Conservation (phyloP, 768 basidiomycete genomes). For the Boletus huronensis region DNA sequence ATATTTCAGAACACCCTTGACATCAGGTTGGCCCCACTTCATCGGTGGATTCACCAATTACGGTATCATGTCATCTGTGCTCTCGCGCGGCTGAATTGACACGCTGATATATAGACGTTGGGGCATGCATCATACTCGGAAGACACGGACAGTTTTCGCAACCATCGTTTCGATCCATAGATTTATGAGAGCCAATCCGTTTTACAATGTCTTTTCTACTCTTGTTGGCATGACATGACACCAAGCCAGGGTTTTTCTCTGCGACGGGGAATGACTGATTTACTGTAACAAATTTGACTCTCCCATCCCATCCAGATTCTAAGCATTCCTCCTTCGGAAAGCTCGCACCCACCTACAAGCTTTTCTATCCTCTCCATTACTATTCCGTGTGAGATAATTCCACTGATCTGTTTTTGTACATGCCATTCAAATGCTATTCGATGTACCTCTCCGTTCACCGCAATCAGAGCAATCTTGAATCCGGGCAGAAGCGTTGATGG, state of each 20-base stretch:
- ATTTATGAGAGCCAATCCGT: constrained; percentile 18
- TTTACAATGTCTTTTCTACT: constrained; percentile 16
- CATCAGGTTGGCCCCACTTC: constrained; percentile 47
- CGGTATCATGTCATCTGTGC: constrained; percentile 4
- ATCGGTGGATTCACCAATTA: constrained; percentile 27
- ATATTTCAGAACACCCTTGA: constrained; percentile 22
- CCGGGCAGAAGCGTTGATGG: background rate
- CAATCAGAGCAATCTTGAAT: background rate
- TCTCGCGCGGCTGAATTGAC: constrained; percentile 6
- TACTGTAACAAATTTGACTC: constrained; percentile 13
- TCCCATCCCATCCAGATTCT: background rate
- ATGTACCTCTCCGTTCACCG: background rate
- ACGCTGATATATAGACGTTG: constrained; percentile 15
- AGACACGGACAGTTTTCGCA: constrained; percentile 19
- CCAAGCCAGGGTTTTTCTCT: constrained; percentile 1
- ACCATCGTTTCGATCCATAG: constrained; percentile 19
- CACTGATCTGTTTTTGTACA: constrained; percentile 1
- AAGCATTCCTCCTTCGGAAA: background rate
- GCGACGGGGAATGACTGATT: constrained; percentile 6
- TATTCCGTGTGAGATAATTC: background rate
- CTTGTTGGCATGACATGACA: constrained; percentile 8
- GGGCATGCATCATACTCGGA: constrained; percentile 15
- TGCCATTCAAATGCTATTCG: constrained; percentile 1
- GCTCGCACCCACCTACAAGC: background rate
- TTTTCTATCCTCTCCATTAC: background rate